phyloP scores from a whole-genome alignment of 192 early-diverging fungal genomes.

The Coemansia sp. region DNA sequence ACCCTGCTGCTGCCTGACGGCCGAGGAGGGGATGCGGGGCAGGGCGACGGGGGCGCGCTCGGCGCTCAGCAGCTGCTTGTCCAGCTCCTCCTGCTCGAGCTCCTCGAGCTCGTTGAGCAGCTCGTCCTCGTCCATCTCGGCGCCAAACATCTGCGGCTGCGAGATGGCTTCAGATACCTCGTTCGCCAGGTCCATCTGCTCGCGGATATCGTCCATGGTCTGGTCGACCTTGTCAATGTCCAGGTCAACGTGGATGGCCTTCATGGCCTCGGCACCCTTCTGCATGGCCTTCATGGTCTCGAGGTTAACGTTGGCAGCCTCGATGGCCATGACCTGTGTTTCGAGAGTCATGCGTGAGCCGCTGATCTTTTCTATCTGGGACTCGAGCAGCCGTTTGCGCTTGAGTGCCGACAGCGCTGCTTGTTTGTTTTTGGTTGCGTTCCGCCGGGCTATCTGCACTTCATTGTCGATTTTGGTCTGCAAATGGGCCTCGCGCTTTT shows the following conservation, averaged over 20 bases:
- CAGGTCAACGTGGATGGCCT: conserved; percentile 77
- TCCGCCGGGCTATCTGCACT: conserved; percentile 77
- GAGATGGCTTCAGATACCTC: conserved; percentile 93
- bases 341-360: conserved; percentile 90
- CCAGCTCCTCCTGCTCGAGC: conserved; percentile 90
- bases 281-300: conserved; percentile 96
- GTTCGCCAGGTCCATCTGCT: conserved; percentile 95
- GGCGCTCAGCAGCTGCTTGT: conserved; percentile 75
- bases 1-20: neutral
- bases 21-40: conserved; percentile 51
- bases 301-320: conserved; percentile 92
- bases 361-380: conserved; percentile 81
- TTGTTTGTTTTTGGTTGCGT: conserved; percentile 90
- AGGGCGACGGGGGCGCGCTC: conserved; percentile 60
- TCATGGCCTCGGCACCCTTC: conserved; percentile 90
- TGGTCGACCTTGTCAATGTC: conserved; percentile 93
- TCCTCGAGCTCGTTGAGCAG: conserved; percentile 84
- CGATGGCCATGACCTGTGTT: conserved; percentile 91
- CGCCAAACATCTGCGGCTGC: conserved; percentile 78
- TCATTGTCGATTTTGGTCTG: conserved; percentile 84
- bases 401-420: conserved; percentile 91
- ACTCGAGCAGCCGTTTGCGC: conserved; percentile 82
- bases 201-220: conserved; percentile 95
- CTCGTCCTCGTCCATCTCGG: conserved; percentile 94
- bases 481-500: conserved; percentile 88